Evolutionary conservation across 345 rosid species (phyloP), one percentile per base, ranked within the genome.

Genomic region (Salix exigua): DNA sequence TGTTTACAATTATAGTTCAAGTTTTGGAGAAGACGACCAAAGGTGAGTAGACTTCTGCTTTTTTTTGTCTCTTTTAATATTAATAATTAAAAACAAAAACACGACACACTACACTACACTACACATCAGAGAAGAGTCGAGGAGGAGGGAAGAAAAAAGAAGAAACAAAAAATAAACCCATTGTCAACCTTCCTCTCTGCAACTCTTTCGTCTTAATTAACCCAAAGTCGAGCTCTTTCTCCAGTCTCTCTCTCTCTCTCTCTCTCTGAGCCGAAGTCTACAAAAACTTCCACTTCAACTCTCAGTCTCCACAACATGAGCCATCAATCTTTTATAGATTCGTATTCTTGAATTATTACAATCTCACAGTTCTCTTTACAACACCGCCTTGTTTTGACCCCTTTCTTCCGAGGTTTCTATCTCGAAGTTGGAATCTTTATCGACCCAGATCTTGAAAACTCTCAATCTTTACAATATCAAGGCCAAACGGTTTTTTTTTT

Each of bases 141-240:
- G 35, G 17, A 21, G 28, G 63, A 48, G 18, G 16, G 25, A 14
- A 19, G 38, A 48, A 2, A 13, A 35, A 6, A 55, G 9, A 11
- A 35, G 19, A 16, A 16, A 48, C 53, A 26, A 10, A 8, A 40
- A 70, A 69, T 78, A 51, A 79, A 69, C 74, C 68, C 86, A 61
- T 65, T 66, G 84, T 83, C 88, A 84, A 85, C 84, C 74, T 81
- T 78, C 46, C 65, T 55, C 30, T 60, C 68, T 35, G 26, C 71
- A 63, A 19, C 31, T 40, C 73, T 35, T 48, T 28, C 62, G 40
- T 30, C 72, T 65, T 38, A 48, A 38, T 25, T 18, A 33, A 53
- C 64, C 66, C 69, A 19, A 14, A 28, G 71, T 51, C 66, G 72
- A 63, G 64, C 63, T 71, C 53, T 37, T 67, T 48, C 21, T 63